Percentiles rank a stretch among this genome's conserved stretches.
Evolutionary conservation across 2,329 filamentous ascomycete species (phyloP).

Genomic region (Nemania sp.): DNA sequence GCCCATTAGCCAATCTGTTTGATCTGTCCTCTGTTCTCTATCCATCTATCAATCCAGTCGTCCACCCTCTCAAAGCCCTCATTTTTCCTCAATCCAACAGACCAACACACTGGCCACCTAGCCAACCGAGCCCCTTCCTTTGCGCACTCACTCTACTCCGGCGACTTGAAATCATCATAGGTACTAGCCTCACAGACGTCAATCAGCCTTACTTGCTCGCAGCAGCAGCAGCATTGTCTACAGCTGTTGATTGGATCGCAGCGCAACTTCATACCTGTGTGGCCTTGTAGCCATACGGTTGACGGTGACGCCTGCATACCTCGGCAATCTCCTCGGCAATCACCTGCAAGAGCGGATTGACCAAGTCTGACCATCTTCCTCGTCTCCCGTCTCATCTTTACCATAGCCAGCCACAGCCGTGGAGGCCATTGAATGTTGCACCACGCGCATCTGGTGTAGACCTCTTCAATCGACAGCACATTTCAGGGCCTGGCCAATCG

Average conservation of each 20-base stretch:
- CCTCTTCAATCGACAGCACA: constrained; percentile 7
- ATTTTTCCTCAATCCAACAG: background rate
- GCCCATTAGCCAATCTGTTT: background rate
- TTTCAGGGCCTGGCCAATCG: constrained; percentile 12
- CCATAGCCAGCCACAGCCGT: constrained; percentile 14
- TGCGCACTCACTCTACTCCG: background rate
- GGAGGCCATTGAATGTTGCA: constrained; percentile 26
- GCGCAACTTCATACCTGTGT: constrained; percentile 14
- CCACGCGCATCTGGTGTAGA: background rate
- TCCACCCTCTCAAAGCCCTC: no score
- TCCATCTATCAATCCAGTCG: background rate
- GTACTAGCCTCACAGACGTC: constrained; percentile 38
- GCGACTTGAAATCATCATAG: constrained; percentile 3
- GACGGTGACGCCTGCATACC: background rate
- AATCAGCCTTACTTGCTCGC: constrained; percentile 43
- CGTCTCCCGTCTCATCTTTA: no score
- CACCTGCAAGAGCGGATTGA: constrained; percentile 13
- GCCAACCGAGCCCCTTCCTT: background rate
- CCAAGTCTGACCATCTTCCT: constrained; percentile 4
- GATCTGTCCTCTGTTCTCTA: background rate
- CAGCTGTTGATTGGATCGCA: constrained; percentile 24
- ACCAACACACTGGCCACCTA: background rate
- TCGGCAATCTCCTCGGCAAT: constrained; percentile 5
- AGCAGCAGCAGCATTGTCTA: constrained; percentile 7
- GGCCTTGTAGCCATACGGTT: background rate